phyloP scores from a whole-genome alignment of 352 stramenopile species.

The Elongisporangium senticosum region DNA sequence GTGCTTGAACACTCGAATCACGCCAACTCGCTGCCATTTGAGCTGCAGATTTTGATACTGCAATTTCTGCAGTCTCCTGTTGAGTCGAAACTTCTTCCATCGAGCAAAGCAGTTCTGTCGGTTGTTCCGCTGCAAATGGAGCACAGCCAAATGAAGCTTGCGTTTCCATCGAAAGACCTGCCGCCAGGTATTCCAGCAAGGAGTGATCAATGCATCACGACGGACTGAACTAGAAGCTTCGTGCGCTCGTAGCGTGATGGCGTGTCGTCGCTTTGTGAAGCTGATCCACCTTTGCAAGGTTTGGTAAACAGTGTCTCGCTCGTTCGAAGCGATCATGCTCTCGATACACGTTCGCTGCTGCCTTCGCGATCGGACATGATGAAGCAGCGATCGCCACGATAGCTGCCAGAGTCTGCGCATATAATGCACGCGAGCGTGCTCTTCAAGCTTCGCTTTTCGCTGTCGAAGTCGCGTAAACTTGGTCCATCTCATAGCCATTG shows the following conservation, averaged over 20 bases:
- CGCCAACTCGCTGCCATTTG: not conserved
- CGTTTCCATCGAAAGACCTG: not conserved
- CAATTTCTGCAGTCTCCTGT: not conserved
- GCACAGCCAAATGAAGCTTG: not conserved
- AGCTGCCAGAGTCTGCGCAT: not conserved
- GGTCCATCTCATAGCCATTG: not conserved
- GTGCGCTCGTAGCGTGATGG: not conserved
- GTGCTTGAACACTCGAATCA: not conserved
- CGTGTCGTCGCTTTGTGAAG: not conserved
- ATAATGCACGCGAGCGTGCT: not conserved
- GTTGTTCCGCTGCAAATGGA: not conserved
- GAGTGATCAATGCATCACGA: not conserved
- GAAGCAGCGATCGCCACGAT: not conserved
- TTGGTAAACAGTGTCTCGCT: not conserved
- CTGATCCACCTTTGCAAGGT: not conserved
- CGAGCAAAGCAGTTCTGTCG: slow-evolving; percentile 1
- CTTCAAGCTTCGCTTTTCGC: not conserved
- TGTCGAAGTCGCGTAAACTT: not conserved
- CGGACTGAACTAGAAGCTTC: not conserved
- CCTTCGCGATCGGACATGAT: not conserved
- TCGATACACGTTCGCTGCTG: not conserved
- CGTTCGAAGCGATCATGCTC: not conserved
- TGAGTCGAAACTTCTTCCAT: slow-evolving; percentile 3
- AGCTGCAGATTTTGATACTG: not conserved
- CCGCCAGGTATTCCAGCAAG: not conserved